Percentiles rank a stretch among this genome's conserved stretches.
phyloP scores from a whole-genome alignment of 495 filamentous ascomycete genomes.

The Hypoxylon intermedium region DNA sequence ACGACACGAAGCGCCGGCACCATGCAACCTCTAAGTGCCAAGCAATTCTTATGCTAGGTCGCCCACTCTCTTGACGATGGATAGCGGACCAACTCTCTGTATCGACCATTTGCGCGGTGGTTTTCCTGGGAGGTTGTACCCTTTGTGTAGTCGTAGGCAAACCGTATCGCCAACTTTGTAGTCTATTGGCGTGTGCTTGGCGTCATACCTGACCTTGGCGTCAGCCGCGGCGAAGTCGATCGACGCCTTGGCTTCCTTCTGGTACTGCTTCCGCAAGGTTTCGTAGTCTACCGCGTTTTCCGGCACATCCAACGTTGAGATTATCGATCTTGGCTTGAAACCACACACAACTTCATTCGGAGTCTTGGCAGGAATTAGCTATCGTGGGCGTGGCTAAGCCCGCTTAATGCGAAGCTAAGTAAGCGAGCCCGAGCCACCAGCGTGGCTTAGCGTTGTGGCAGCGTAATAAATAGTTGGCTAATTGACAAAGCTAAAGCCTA shows the following conservation, averaged over 20 bases:
- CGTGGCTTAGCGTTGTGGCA: no score
- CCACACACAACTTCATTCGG: slow-evolving; percentile 9
- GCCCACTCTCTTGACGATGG: neutral
- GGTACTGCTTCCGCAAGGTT: neutral
- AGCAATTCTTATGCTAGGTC: neutral
- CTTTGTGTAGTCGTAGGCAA: neutral
- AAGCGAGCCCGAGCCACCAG: no score
- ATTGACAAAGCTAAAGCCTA: no score
- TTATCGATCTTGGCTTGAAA: neutral
- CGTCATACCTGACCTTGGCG: neutral
- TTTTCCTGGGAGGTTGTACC: neutral
- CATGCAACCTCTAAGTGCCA: no score
- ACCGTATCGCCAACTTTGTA: neutral
- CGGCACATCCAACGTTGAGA: neutral
- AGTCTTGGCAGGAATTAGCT: no score
- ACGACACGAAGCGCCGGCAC: no score
- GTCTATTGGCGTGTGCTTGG: neutral
- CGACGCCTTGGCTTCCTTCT: slow-evolving; percentile 1
- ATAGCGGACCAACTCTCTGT: neutral
- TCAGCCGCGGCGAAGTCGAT: slow-evolving; percentile 3
- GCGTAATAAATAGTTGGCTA: no score
- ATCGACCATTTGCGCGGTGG: neutral
- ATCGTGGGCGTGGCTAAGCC: no score
- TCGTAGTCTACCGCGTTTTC: neutral
- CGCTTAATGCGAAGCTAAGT: no score